phyloP scores from a whole-genome alignment of 768 basidiomycete species.

The Pleurotus tuber-regium region DNA sequence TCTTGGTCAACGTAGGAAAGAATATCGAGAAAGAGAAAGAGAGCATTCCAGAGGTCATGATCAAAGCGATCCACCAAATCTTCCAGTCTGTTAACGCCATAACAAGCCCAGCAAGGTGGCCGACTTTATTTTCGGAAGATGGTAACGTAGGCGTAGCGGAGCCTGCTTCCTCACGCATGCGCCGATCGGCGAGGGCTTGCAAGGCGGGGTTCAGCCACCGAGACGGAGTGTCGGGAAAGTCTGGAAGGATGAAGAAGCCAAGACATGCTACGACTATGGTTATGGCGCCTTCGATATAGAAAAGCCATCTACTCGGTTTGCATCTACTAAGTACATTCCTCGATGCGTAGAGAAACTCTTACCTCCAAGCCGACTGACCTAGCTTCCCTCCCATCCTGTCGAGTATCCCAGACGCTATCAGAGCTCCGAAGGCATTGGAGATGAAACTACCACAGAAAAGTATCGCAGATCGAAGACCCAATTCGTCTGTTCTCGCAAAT shows the following conservation, averaged over 20 bases:
- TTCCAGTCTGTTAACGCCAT: slow-evolving; percentile 68
- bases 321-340: too few relatives aligned
- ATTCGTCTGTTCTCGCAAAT: slow-evolving; percentile 7
- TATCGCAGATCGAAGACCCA: slow-evolving; percentile 46
- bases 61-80: slow-evolving; percentile 58
- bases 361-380: slow-evolving; percentile 53
- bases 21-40: slow-evolving; percentile 70
- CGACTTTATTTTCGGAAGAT: slow-evolving; percentile 29
- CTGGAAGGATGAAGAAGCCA: slow-evolving; percentile 47
- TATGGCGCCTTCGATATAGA: slow-evolving; percentile 43
- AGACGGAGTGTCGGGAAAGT: slow-evolving; percentile 39
- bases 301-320: slow-evolving; percentile 40
- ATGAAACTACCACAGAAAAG: slow-evolving; percentile 49
- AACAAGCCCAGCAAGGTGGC: slow-evolving; percentile 40
- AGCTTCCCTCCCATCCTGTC: slow-evolving; percentile 43
- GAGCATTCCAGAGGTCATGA: slow-evolving; percentile 39
- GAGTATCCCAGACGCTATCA: slow-evolving; percentile 49
- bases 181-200: slow-evolving; percentile 49
- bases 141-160: slow-evolving; percentile 15
- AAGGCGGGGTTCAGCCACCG: slow-evolving; percentile 58
- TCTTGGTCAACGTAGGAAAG: slow-evolving; percentile 72
- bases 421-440: slow-evolving; percentile 51
- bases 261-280: slow-evolving; percentile 44
- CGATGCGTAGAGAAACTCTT: slow-evolving; percentile 16
- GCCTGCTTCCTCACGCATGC: slow-evolving; percentile 60